Evolutionary conservation across 2,329 filamentous ascomycete species (phyloP), one percentile per base, ranked within the genome.

Genomic region (Fusarium mangiferae): DNA sequence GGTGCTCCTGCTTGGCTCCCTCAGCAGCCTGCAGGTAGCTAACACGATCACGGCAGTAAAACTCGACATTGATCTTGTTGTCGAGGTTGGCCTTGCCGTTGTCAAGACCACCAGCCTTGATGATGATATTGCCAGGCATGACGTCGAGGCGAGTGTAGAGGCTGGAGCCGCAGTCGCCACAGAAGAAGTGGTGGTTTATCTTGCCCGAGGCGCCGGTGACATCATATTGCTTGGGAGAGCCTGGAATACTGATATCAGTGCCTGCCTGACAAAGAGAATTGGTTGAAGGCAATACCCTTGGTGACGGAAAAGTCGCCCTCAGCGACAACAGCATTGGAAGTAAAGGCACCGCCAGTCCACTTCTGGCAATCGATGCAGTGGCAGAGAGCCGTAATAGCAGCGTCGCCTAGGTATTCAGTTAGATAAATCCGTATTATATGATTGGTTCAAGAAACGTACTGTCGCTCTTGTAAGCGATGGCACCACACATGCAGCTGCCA

Each of bases 171-270:
- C 88, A 90, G 67, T 77, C 85, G 22, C 79, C 70, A 76, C 88
- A 89, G 82, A 90, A 90, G 80, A 84, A 88, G 75, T 89, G 87
- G 72, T 85, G 86, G 80, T 89, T 89, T 68, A 84, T 81, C 76
- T 89, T 89, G 36, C 88, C 88, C 0, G 85, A 87, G 41, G 78
- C 83, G 7, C 87, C 88, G 1, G 76, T 81, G 22, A 80, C 78
- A 68, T 89, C 86, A 76, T 84, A 89, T 36, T 82, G 75, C 70
- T 85, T 87, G 20, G 86, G 85, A 9, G 80, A 81, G 39, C 87
- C 86, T 86, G 17, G 13, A 7, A 24, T 14, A 13, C 28, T n/a
- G n/a, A n/a, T n/a, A 41, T 72, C 15, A 73, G 45, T 36, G 8
- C 22, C 35, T 38, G 12, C 15, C 14, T 7, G 51, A 12, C 13